A percentile compares a stretch with the other conserved stretches of the same genome.
phyloP scores from a whole-genome alignment of 768 basidiomycete genomes.

The Lactarius indigo region DNA sequence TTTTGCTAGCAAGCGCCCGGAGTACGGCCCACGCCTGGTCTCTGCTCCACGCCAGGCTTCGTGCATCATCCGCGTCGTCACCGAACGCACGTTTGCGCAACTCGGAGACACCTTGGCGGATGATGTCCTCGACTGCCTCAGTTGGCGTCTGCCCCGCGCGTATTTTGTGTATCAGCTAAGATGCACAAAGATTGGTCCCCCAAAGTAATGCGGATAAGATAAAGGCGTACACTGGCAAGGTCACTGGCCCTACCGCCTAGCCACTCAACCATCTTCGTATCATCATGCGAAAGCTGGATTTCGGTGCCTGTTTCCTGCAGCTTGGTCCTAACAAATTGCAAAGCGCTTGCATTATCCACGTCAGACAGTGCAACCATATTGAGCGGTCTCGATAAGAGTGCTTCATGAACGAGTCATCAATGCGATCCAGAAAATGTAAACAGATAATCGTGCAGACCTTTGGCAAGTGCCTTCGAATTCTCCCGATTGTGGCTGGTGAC shows the following conservation, averaged over 20 bases:
- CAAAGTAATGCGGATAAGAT: neutral
- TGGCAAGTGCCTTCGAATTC: constrained; percentile 78
- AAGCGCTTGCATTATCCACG: constrained; percentile 74
- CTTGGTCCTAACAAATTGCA: constrained; percentile 80
- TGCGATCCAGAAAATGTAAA: neutral
- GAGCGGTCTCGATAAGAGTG: constrained; percentile 80
- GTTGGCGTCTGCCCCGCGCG: constrained; percentile 65
- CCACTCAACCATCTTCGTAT: constrained; percentile 58
- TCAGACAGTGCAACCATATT: constrained; percentile 77
- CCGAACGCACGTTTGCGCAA: constrained; percentile 91
- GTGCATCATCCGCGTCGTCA: constrained; percentile 86
- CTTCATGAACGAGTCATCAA: constrained; percentile 36
- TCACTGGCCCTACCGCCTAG: constrained; percentile 92
- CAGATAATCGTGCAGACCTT: constrained; percentile 45
- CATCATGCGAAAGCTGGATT: constrained; percentile 50
- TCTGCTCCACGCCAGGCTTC: constrained; percentile 74
- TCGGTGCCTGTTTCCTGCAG: constrained; percentile 55
- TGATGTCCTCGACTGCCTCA: constrained; percentile 89
- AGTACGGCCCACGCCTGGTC: constrained; percentile 88
- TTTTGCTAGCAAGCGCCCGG: constrained; percentile 61
- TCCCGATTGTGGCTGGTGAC: constrained; percentile 89
- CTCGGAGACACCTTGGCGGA: constrained; percentile 73
- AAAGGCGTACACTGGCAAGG: constrained; percentile 65
- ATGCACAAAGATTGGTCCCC: neutral
- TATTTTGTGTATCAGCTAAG: constrained; percentile 81